A percentile compares a stretch with the other conserved stretches of the same genome.
Evolutionary conservation across 306 rosid genomes (phyloP).

Genomic region (Glycine soja): DNA sequence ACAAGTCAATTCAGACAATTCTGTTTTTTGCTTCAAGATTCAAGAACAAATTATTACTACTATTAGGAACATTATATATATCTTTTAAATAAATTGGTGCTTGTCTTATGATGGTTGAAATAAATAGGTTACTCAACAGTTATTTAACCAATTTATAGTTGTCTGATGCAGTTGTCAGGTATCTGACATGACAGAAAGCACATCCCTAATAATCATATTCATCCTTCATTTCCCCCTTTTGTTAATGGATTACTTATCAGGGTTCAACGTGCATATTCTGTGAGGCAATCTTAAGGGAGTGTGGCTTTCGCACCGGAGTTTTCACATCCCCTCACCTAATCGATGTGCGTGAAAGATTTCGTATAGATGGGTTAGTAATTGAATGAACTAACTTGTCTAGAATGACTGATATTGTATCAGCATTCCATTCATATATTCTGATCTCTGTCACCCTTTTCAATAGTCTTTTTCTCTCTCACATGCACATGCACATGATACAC

Average conservation of each 20-base stretch:
- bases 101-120: constrained; percentile 37
- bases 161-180: constrained; percentile 25
- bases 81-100: neutral
- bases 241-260: constrained; percentile 48
- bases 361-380: constrained; percentile 72
- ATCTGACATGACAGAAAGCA: constrained; percentile 29
- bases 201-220: constrained; percentile 34
- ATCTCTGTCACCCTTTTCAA: neutral
- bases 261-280: constrained; percentile 81
- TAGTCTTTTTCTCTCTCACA: neutral
- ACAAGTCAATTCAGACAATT: neutral
- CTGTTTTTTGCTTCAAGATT: constrained; percentile 19
- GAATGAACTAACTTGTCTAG: constrained; percentile 10
- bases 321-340: constrained; percentile 78
- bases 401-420: constrained; percentile 11
- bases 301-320: constrained; percentile 77
- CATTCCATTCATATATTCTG: constrained; percentile 10
- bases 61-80: constrained; percentile 9
- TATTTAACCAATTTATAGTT: constrained; percentile 20
- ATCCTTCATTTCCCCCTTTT: constrained; percentile 25
- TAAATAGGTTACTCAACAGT: constrained; percentile 11
- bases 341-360: constrained; percentile 75
- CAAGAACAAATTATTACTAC: neutral
- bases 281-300: constrained; percentile 75
- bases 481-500: neutral